Percentiles rank a stretch among this genome's conserved stretches.
Evolutionary conservation across 1,284 basidiomycete genomes (phyloP).

Genomic region (Xerocomus minutiporus): DNA sequence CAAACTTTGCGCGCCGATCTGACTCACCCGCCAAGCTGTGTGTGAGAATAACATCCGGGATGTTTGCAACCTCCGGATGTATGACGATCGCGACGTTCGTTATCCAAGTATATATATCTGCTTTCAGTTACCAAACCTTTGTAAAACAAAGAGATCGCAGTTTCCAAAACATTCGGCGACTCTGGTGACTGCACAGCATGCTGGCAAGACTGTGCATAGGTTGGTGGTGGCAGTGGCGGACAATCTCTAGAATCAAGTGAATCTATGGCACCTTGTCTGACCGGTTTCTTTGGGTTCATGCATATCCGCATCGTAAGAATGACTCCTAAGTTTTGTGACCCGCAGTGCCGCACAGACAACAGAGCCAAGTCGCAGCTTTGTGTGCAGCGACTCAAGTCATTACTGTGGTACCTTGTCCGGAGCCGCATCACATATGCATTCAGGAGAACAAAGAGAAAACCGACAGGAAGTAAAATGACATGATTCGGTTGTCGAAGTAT

Average conservation of each 20-base stretch:
- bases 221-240: slow-evolving; percentile 3
- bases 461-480: not conserved
- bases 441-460: not conserved
- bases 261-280: not conserved
- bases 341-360: not conserved
- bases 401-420: slow-evolving; percentile 8
- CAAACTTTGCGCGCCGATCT: slow-evolving; percentile 27
- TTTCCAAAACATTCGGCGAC: not conserved
- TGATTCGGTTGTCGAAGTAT: not conserved
- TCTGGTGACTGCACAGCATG: slow-evolving; percentile 13
- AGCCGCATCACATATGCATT: not conserved
- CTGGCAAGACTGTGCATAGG: not conserved
- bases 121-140: not conserved
- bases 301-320: not conserved
- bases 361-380: slow-evolving; percentile 3
- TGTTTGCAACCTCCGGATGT: slow-evolving; percentile 14
- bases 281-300: not conserved
- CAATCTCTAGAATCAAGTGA: not conserved
- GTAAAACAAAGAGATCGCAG: not conserved
- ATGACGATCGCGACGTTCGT: slow-evolving; percentile 2
- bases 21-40: slow-evolving; percentile 33
- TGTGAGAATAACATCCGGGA: slow-evolving; percentile 25
- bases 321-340: not conserved
- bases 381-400: not conserved
- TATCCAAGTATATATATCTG: not conserved